Percentiles rank a stretch among this genome's conserved stretches.
Evolutionary conservation across 192 early-diverging fungal species (phyloP).

Genomic region (Dispira parvispora): DNA sequence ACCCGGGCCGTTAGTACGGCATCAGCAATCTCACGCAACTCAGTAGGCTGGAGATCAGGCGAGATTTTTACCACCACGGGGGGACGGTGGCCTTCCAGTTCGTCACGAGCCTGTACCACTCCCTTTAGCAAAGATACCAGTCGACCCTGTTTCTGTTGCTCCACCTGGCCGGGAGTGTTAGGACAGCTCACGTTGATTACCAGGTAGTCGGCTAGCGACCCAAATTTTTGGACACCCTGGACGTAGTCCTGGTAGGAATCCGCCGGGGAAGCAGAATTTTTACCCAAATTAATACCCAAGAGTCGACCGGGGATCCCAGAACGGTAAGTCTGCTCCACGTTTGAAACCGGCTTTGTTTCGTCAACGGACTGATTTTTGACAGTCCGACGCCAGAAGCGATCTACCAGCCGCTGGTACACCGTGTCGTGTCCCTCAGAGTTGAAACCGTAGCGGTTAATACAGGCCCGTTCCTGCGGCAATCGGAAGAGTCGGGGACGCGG

Average conservation of each 20-base stretch:
- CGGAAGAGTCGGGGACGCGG: conserved; percentile 74
- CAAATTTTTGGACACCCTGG: conserved; percentile 51
- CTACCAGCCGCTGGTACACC: conserved; percentile 43
- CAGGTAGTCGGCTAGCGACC: conserved; percentile 69
- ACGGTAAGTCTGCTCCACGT: conserved; percentile 21
- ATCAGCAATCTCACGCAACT: conserved; percentile 65
- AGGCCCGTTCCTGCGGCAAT: conserved; percentile 45
- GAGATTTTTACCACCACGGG: conserved; percentile 83
- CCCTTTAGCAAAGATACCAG: conserved; percentile 50
- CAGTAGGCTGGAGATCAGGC: conserved; percentile 57
- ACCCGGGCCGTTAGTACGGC: conserved; percentile 49
- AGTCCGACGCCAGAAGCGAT: conserved; percentile 49
- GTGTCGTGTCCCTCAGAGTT: conserved; percentile 61
- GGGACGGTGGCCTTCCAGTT: conserved; percentile 30
- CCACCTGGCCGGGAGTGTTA: conserved; percentile 69
- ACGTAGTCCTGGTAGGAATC: conserved; percentile 67
- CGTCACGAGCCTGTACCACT: conserved; percentile 25
- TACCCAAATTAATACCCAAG: conserved; percentile 77
- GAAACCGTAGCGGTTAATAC: conserved; percentile 85
- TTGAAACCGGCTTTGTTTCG: conserved; percentile 13
- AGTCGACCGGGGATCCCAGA: conserved; percentile 41
- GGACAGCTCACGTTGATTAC: conserved; percentile 83
- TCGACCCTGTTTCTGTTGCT: conserved; percentile 48
- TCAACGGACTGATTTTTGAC: conserved; percentile 32
- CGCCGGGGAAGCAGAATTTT: conserved; percentile 58